phyloP scores from a whole-genome alignment of 108 stramenopile species.

The Fragilariopsis cylindrus region DNA sequence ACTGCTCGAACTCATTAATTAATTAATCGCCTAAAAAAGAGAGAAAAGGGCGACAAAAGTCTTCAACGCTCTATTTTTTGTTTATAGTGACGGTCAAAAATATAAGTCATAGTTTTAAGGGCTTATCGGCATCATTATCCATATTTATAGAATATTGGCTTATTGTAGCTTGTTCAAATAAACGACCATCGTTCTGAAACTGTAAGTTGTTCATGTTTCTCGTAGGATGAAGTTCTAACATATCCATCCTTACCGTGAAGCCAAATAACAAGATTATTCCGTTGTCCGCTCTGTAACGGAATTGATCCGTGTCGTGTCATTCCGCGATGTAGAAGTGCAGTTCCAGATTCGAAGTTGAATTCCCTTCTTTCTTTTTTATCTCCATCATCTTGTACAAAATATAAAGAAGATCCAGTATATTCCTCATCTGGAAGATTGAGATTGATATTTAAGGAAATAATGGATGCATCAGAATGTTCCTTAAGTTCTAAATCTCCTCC shows the following conservation, averaged over 20 bases:
- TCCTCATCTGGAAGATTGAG: constrained; percentile 55
- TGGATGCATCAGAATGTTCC: constrained; percentile 66
- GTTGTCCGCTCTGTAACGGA: constrained; percentile 37
- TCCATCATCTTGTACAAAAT: constrained; percentile 29
- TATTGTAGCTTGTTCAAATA: too few species aligned
- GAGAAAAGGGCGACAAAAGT: too few species aligned
- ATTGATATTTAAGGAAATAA: constrained; percentile 64
- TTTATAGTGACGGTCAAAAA: too few species aligned
- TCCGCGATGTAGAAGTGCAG: constrained; percentile 60
- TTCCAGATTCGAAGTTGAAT: constrained; percentile 51
- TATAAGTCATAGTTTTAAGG: too few species aligned
- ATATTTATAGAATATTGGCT: too few species aligned
- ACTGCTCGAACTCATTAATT: too few species aligned
- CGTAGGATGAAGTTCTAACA: constrained; percentile 22
- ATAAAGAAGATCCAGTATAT: constrained; percentile 45
- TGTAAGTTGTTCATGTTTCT: constrained; percentile 5
- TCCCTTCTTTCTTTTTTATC: neutral
- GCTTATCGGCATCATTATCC: too few species aligned
- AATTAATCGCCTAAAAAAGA: too few species aligned
- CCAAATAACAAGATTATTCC: constrained; percentile 62
- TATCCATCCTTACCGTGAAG: constrained; percentile 45
- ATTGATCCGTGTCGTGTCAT: constrained; percentile 43
- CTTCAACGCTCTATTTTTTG: too few species aligned
- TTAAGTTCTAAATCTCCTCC: constrained; percentile 45
- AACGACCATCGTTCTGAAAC: constrained; percentile 27